phyloP scores from a whole-genome alignment of 73 alveolate species.

The Durusdinium trenchii region DNA sequence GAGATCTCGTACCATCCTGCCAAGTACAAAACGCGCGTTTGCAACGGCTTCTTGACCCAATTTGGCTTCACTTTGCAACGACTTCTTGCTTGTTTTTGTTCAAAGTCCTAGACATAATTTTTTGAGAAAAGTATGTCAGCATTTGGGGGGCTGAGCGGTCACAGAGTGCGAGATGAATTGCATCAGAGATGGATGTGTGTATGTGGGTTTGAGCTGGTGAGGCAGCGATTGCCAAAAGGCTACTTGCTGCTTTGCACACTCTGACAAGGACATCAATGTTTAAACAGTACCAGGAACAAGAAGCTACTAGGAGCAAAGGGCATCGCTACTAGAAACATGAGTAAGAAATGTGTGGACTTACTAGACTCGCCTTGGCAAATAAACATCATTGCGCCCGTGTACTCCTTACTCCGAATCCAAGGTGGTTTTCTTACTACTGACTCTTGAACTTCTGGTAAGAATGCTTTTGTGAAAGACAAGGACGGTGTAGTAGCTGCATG shows the following conservation, averaged over 20 bases:
- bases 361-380: background rate
- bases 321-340: too few species aligned
- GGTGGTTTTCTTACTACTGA: too few species aligned
- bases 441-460: too few species aligned
- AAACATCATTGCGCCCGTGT: too few species aligned
- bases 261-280: conserved; percentile 15
- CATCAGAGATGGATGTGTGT: background rate
- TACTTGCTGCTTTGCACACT: conserved; percentile 88
- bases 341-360: background rate
- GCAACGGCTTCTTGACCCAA: conserved; percentile 28
- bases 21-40: conserved; percentile 49
- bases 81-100: background rate
- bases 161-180: background rate
- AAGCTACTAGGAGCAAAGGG: too few species aligned
- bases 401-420: too few species aligned
- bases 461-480: too few species aligned
- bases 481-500: too few species aligned
- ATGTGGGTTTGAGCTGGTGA: background rate
- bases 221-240: conserved; percentile 93
- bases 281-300: background rate
- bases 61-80: background rate
- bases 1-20: conserved; percentile 95
- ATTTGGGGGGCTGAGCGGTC: background rate
- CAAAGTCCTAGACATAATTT: background rate
- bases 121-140: background rate